Base-by-base conservation (phyloP, 1,139 yeast genomes). In the Suhomyces choctaworum region DNA sequence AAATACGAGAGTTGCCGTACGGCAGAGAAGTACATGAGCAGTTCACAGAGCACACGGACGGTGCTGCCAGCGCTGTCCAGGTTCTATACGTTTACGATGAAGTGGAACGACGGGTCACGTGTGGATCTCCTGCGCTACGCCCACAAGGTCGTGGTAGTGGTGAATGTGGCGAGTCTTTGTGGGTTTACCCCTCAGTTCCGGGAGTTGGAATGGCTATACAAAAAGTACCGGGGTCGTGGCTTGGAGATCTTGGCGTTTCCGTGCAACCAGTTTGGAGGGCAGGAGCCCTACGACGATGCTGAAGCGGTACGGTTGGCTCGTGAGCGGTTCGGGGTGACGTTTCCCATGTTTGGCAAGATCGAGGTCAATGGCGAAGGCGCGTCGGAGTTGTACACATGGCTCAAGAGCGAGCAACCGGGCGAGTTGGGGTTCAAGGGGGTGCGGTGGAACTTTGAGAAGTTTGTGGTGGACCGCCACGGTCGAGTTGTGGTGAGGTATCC, bases 361-460 rank as follows among this genome's bases (percentile, higher is more conserved):
- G 31, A 43, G 2, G 73, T 70, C 14, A 70, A 70, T 44, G 75
- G 75, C 3, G 52, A 48, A 9, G 37, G 44, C 15, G 58, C 59
- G 23, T 44, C 52, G 24, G 60, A 60, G 5, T 46, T 70, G n/a
- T 70, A 57, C 40, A 39, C 45, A 3, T 65, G 44, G 40, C 51
- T 70, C 36, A 70, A 70, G 41, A 33, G 25, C 5, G 26, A 52
- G 27, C 42, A 49, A 27, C 40, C 48, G 5, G 95, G 94, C 14
- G 49, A 76, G 10, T 60, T 89, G 30, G 96, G 96, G 11, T 80
- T 88, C 59, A 73, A 70, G 42, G 92, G 95, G 20, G 76, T 90
- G 50, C 80, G 86, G 59, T 92, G 97, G 98, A 92, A 92, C 67
- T 92, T 90, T 58, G 97, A 90, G 61, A 92, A 92, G 69, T 92